Base-by-base conservation (phyloP, 2,329 filamentous ascomycete genomes). In the Epicoccum sorghinum region DNA sequence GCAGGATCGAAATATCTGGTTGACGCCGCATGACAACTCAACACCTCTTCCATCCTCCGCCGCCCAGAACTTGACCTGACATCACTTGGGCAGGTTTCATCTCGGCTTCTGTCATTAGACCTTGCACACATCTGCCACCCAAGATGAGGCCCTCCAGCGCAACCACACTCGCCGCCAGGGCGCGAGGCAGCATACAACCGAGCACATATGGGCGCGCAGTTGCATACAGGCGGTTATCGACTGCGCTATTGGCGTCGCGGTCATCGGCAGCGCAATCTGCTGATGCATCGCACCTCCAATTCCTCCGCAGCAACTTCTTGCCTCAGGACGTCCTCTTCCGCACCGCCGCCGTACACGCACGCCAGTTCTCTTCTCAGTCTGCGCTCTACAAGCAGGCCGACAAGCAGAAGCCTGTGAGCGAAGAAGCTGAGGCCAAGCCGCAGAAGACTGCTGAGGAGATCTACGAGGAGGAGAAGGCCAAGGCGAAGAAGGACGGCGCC, bases 181-280 rank as follows among this genome's bases (percentile, higher is more conserved):
- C 75, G 66, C 71, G 75, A 55, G 64, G 66, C 56, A 71, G 72
- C 63, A 60, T 65, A 59, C 71, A 73, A 52, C 69, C 71, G 59
- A 66, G 73, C 64, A 66, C 76, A 52, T 69, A 68, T 61, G 72
- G 77, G 65, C 73, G 79, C 63, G 77, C 79, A 30, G 75, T 78
- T 45, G 74, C 79, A 49, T 79, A 80, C 68, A 74, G 80, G 62
- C 75, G 79, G 73, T 74, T 80, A 79, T 74, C 69, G 22, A 72
- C 68, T 42, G 52, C 62, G 25, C 57, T 69, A 22, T 27, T 57
- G 36, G 39, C 57, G 7, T 57, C 66, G 45, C 63, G 61, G 32
- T 51, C 55, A 27, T 64, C 62, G 29, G 68, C 69, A 47, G 60
- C 69, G 59, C 62, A 63, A 68, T 52, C 54, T 0, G 49, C 54